Evolutionary conservation across 768 basidiomycete genomes (phyloP).

Genomic region (Leucosporidium scottii): DNA sequence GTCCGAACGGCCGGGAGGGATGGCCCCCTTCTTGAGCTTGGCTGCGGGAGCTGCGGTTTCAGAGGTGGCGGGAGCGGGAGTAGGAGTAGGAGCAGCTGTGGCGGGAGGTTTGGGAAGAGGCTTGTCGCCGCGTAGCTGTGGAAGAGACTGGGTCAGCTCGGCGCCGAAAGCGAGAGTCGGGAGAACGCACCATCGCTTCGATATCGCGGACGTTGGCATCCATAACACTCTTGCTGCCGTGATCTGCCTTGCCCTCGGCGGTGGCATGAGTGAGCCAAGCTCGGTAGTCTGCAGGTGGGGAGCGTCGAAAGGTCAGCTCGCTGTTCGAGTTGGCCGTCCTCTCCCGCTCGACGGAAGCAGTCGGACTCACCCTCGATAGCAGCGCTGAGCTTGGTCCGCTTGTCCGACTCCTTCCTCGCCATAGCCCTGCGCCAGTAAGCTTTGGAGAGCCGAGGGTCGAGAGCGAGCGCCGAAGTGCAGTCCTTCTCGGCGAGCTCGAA

Average conservation of each 20-base stretch:
- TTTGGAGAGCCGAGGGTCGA: conserved; percentile 58
- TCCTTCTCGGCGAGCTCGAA: conserved; percentile 67
- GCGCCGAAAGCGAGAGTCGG: not conserved
- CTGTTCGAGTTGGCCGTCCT: no score
- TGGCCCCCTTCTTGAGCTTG: not conserved
- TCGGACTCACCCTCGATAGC: conserved; percentile 53
- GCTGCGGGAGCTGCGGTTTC: not conserved
- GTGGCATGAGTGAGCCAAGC: conserved; percentile 1
- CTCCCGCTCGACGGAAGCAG: no score
- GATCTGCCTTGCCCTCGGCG: conserved; percentile 2
- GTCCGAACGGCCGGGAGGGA: not conserved
- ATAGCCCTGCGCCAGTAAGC: conserved; percentile 64
- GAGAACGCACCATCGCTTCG: not conserved
- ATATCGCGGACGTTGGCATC: not conserved
- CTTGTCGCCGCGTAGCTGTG: not conserved
- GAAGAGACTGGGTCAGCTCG: not conserved
- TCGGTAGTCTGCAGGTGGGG: conserved; percentile 1
- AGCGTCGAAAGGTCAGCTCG: not conserved
- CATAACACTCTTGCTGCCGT: not conserved
- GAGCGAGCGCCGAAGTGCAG: conserved; percentile 58
- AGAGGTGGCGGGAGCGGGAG: not conserved
- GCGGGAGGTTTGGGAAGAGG: not conserved
- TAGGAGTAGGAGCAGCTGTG: not conserved
- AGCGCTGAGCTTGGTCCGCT: conserved; percentile 46
- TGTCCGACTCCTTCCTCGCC: conserved; percentile 56